Conservation (phyloP, 805 yeast species). For the Candida sphagnicola region DNA sequence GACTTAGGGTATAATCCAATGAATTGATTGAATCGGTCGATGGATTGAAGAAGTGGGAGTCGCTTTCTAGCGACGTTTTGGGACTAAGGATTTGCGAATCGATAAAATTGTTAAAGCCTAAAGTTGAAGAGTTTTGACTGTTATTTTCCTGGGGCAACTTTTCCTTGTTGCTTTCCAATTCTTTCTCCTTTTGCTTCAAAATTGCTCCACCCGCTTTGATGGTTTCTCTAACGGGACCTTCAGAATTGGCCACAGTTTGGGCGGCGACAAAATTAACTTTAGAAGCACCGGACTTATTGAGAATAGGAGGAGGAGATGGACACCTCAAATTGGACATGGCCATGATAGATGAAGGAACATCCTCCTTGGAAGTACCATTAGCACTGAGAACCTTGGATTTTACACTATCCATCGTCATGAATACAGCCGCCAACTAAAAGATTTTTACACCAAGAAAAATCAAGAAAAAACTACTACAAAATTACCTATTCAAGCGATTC, state of each 20-base stretch:
- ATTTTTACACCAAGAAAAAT: too few relatives aligned
- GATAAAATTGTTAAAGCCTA: not conserved
- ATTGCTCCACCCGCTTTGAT: constrained; percentile 47
- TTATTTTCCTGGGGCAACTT: not conserved
- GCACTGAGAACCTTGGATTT: too few relatives aligned
- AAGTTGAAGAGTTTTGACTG: not conserved
- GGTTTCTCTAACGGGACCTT: constrained; percentile 10
- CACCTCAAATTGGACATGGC: constrained; percentile 59
- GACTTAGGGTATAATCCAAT: constrained; percentile 23
- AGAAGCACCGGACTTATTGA: constrained; percentile 20
- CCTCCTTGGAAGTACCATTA: too few relatives aligned
- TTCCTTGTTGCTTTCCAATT: not conserved
- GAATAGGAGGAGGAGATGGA: constrained; percentile 73
- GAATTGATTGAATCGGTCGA: constrained; percentile 16
- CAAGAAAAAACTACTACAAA: too few relatives aligned
- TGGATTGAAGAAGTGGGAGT: constrained; percentile 1
- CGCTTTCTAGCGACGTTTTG: not conserved
- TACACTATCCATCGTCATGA: too few relatives aligned
- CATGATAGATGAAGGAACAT: constrained; percentile 45
- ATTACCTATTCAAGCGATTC: too few relatives aligned
- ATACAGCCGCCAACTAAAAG: too few relatives aligned
- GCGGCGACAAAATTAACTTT: constrained; percentile 3
- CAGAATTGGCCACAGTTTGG: not conserved
- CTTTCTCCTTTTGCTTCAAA: constrained; percentile 22
- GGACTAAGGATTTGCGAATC: not conserved